These are phyloP conservation scores for Sicyos baderoa DNA, from an alignment of 306 rosid genomes.

Conservation along the genomic window DNA sequence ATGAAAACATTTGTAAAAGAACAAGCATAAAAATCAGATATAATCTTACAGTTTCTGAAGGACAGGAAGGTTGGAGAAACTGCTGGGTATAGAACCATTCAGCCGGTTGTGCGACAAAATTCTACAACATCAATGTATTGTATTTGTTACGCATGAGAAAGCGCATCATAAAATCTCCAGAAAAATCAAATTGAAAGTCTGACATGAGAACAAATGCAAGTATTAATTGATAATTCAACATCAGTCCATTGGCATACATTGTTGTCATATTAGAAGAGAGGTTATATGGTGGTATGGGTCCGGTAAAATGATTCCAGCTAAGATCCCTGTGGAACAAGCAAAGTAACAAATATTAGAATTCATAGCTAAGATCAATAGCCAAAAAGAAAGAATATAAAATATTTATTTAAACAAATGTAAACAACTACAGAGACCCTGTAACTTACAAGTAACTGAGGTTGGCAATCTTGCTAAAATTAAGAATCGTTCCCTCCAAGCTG, in stretches of 20 bases:
- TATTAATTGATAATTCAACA: constrained; percentile 3
- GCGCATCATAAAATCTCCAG: background rate
- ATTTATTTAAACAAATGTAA: background rate
- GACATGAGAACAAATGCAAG: background rate
- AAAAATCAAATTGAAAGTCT: background rate
- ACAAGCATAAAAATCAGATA: constrained; percentile 8
- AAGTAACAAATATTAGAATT: constrained; percentile 8
- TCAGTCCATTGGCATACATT: constrained; percentile 40
- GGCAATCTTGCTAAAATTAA: constrained; percentile 49
- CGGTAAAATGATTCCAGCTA: constrained; percentile 60
- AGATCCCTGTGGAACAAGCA: constrained; percentile 60
- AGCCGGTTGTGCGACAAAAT: constrained; percentile 53
- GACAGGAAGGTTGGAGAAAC: constrained; percentile 41
- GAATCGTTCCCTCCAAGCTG: constrained; percentile 68
- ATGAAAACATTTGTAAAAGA: background rate
- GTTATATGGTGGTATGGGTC: constrained; percentile 44
- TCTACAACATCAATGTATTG: constrained; percentile 32
- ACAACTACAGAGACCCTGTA: background rate
- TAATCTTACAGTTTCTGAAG: constrained; percentile 68
- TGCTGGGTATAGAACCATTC: constrained; percentile 55
- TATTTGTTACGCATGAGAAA: constrained; percentile 6
- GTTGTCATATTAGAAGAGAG: constrained; percentile 63
- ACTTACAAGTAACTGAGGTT: constrained; percentile 73
- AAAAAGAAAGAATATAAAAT: background rate
- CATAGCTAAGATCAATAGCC: background rate